These are phyloP conservation scores for Ganoderma lingzhi DNA, from an alignment of 1,284 basidiomycete genomes.

Conservation along the genomic window DNA sequence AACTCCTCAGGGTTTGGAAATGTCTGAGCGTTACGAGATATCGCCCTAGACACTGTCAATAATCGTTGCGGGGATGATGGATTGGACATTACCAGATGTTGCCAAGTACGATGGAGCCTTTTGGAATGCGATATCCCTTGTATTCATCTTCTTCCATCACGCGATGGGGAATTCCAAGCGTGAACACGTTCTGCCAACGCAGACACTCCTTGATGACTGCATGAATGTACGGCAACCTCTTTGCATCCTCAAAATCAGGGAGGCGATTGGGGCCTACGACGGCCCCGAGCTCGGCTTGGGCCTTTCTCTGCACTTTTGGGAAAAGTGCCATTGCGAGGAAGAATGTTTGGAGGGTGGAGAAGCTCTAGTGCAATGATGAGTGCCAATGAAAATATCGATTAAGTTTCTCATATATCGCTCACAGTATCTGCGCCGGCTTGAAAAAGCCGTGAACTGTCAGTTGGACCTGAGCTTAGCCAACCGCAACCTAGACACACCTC, in stretches of 20 bases:
- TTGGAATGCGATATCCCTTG: slow-evolving; percentile 35
- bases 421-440: slow-evolving; percentile 35
- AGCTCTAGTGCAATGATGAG: slow-evolving; percentile 19
- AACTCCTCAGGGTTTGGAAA: slow-evolving; percentile 32
- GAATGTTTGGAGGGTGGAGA: slow-evolving; percentile 37
- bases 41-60: slow-evolving; percentile 25
- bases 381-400: neutral
- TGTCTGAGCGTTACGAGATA: slow-evolving; percentile 23
- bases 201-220: slow-evolving; percentile 49
- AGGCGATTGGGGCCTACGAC: slow-evolving; percentile 45
- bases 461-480: neutral
- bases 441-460: neutral
- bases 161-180: slow-evolving; percentile 34
- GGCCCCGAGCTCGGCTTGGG: slow-evolving; percentile 46
- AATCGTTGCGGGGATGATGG: neutral
- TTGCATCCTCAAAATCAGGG: slow-evolving; percentile 46
- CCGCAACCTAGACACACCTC: slow-evolving; percentile 10
- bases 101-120: slow-evolving; percentile 34
- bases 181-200: slow-evolving; percentile 44
- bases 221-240: slow-evolving; percentile 46
- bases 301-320: slow-evolving; percentile 46
- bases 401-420: neutral
- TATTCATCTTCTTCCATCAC: slow-evolving; percentile 35
- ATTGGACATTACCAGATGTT: slow-evolving; percentile 30
- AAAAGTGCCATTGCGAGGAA: slow-evolving; percentile 46